Evolutionary conservation across 352 stramenopile species (phyloP), one percentile per base, ranked within the genome.

Genomic region (Phytophthora rubi): DNA sequence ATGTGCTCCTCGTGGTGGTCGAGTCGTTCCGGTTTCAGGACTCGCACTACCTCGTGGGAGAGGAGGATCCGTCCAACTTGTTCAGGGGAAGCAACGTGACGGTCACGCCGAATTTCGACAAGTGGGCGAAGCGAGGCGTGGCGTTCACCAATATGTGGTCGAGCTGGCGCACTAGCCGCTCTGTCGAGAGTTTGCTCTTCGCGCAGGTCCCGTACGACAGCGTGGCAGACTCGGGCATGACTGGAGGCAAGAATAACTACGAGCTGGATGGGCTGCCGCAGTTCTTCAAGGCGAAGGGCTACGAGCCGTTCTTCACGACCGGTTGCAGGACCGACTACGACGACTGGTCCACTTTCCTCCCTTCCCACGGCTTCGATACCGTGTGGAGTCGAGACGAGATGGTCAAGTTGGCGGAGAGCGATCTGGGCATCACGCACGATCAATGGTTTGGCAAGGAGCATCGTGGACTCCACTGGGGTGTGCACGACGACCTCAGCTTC

Each of bases 1-100:
- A 87, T 21, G 79, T 87, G 2, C 30, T 89, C 0, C 48, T 88
- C 16, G 54, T 89, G n/a, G 73, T 56, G 0, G 68, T 89, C 10
- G 81, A 89, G 48, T 89, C 81, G 18, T 86, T 87, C 45, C 77
- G 81, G 9, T 81, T 79, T 56, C 72, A 76, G 35, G 81, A 89
- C 57, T 87, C 77, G 5, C 70, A 73, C 32, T 86, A 85, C n/a
- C 64, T 89, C 2, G 75, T 83, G 0, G 77, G 68, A 0, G 75
- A 86, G 12, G 73, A 76, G n/a, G 62, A 78, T 32, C 67, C 67
- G 9, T 48, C 71, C 5, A 80, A 86, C 61, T 23, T 89, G 7
- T 74, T 70, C 18, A 65, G 68, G 9, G 67, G 60, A 0, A 45
- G 16, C 12, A 74, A 74, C 16, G 5, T 49, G 48, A 80, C 73